Base-by-base conservation (phyloP, 257 asterid genomes). In the Nicotiana paniculata region DNA sequence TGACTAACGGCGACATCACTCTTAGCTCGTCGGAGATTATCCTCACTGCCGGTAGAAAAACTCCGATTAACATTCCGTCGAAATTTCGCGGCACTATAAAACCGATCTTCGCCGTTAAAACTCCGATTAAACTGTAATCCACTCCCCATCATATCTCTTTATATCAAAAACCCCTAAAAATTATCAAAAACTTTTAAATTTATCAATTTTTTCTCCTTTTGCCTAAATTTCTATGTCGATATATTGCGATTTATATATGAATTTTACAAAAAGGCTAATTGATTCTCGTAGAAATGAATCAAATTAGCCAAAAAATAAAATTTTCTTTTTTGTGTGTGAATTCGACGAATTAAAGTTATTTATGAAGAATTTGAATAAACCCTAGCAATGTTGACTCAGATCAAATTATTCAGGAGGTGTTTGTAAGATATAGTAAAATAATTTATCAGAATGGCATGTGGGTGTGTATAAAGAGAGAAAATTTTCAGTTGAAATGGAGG, bases 91-190 rank as follows among this genome's bases (percentile, higher is more conserved):
- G 91, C 93, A 88, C 95, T 88, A 87, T 91, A 92, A 90, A 93
- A 91, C 85, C 96, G 90, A 91, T 90, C 97, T 28, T 94, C 98
- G 33, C 92, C 96, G 63, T 93, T 90, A 85, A 91, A 89, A 91
- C 93, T 93, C 91, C 93, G 83, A 88, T 90, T 90, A 86, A 93
- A 91, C 91, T 92, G 97, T 91, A 94, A 83, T 79, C 99, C 97
- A 70, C 97, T 85, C 81, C 98, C 99, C 91, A 91, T 90, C 99
- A 96, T 94, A 80, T 84, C 72, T 37, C 80, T n/a, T 82, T 51
- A 81, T 63, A 79, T 84, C 9, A 32, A 26, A 21, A 51, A 51
- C 11, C 48, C 48, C 48, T 43, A 43, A 43, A 43, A 7, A 43
- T 43, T 43, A 43, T 43, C 46, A 12, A 15, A 53, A 15, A 3